phyloP scores from a whole-genome alignment of 805 yeast genomes.

The Starmerella roubikii region DNA sequence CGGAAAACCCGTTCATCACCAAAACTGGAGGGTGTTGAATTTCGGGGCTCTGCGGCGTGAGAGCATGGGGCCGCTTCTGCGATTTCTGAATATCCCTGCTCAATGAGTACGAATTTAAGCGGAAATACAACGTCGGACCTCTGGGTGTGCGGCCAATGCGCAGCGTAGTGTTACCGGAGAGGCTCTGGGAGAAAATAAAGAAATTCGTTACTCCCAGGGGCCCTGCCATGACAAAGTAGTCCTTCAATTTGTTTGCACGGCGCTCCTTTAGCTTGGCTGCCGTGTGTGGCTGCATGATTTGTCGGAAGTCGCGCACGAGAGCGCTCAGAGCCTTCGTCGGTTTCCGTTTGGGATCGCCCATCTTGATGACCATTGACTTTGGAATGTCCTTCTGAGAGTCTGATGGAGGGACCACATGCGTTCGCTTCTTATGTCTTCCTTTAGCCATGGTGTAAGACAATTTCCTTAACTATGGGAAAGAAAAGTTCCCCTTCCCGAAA shows the following conservation, averaged over 20 bases:
- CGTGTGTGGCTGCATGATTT: conserved; percentile 92
- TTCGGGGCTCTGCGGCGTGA: conserved; percentile 38
- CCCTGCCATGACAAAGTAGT: conserved; percentile 96
- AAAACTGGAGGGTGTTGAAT: conserved; percentile 65
- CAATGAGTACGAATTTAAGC: conserved; percentile 61
- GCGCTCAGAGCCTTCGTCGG: conserved; percentile 72
- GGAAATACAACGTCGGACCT: conserved; percentile 87
- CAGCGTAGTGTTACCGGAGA: conserved; percentile 60
- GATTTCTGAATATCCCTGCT: conserved; percentile 63
- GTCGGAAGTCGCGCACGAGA: conserved; percentile 74
- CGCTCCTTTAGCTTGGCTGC: conserved; percentile 80
- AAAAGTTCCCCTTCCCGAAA: not conserved
- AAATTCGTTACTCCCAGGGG: conserved; percentile 87
- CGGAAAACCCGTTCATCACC: conserved; percentile 78
- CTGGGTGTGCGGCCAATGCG: conserved; percentile 79
- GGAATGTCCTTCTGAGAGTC: conserved; percentile 59
- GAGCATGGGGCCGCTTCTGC: conserved; percentile 65
- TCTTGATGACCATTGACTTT: conserved; percentile 82
- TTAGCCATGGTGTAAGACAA: conserved; percentile 14
- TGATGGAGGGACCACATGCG: conserved; percentile 48
- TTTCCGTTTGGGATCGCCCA: conserved; percentile 49
- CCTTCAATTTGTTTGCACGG: conserved; percentile 73
- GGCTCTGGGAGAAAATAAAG: conserved; percentile 69
- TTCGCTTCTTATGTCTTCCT: conserved; percentile 58
- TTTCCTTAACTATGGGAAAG: too few relatives aligned